A percentile compares a stretch with the other conserved stretches of the same genome.
Evolutionary conservation across 768 basidiomycete genomes (phyloP).

Genomic region (Suillus hirtellus): DNA sequence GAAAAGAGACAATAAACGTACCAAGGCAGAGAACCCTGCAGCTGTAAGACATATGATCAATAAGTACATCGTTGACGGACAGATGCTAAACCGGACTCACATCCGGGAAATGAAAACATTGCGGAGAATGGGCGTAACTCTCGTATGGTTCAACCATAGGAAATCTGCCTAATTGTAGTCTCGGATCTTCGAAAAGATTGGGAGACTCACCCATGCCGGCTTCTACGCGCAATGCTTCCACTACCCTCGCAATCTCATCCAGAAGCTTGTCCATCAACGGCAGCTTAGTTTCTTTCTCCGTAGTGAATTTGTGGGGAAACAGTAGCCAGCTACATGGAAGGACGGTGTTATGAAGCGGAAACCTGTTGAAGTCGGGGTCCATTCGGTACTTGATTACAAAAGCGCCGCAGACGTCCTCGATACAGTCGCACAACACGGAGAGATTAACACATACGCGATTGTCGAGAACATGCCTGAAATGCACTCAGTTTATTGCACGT

Average conservation of each 20-base stretch:
- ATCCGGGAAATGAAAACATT: slow-evolving; percentile 48
- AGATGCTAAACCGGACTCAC: slow-evolving; percentile 33
- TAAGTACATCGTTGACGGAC: neutral
- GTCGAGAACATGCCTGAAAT: slow-evolving; percentile 44
- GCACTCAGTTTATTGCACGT: too few relatives aligned
- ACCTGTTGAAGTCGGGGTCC: slow-evolving; percentile 3
- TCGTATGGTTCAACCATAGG: slow-evolving; percentile 15
- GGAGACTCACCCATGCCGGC: slow-evolving; percentile 27
- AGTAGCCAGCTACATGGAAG: slow-evolving; percentile 58
- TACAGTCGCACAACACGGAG: slow-evolving; percentile 48
- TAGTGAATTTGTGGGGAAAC: slow-evolving; percentile 18
- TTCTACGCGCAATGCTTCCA: slow-evolving; percentile 33
- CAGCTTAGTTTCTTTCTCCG: slow-evolving; percentile 14
- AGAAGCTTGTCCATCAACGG: slow-evolving; percentile 15
- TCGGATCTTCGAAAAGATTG: neutral
- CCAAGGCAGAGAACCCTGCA: slow-evolving; percentile 49
- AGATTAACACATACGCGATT: slow-evolving; percentile 41
- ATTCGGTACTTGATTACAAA: slow-evolving; percentile 38
- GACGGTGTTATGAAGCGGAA: slow-evolving; percentile 44
- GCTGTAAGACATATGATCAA: slow-evolving; percentile 29
- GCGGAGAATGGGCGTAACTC: slow-evolving; percentile 26
- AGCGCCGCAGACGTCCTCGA: slow-evolving; percentile 49
- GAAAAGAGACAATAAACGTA: slow-evolving; percentile 28
- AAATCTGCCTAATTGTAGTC: neutral
- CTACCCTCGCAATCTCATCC: slow-evolving; percentile 21